Conservation (phyloP, 306 rosid genomes). For the Cucumis sativus region Cucumber_9930_V3 NC_026655.2:19752001-19752500, state of each 20-base stretch:
- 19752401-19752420: not conserved
- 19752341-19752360: not conserved
- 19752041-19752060: too few species aligned
- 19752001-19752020: too few species aligned
- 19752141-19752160: too few species aligned
- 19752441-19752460: not conserved
- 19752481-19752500: conserved; percentile 1
- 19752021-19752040: too few species aligned
- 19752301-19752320: not conserved
- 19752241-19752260: not conserved
- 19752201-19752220: too few species aligned
- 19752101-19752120: too few species aligned
- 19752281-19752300: not conserved
- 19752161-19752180: too few species aligned
- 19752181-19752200: too few species aligned
- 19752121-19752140: too few species aligned
- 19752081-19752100: too few species aligned
- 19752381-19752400: not conserved
- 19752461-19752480: not conserved
- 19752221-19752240: too few species aligned
- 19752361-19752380: not conserved
- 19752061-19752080: too few species aligned
- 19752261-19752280: not conserved
- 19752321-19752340: not conserved
- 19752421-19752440: conserved; percentile 4